A percentile compares a stretch with the other conserved stretches of the same genome.
Conservation (phyloP, 352 stramenopile species). For the Phytophthora constricta region DNA sequence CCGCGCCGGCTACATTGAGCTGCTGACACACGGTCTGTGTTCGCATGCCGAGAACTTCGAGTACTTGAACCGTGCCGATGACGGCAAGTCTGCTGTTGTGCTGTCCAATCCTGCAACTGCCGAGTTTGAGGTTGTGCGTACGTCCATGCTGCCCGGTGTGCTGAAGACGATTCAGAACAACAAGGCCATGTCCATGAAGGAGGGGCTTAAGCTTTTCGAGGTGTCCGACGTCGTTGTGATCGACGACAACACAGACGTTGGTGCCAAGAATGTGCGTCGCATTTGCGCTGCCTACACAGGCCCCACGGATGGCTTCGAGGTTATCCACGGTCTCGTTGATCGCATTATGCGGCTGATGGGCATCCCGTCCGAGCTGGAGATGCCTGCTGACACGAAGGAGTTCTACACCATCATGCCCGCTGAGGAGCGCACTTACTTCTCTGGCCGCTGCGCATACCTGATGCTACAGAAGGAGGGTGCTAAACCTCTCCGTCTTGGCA, state of each 20-base stretch:
- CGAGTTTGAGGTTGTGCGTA: constrained; percentile 99
- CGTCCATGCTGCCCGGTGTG: constrained; percentile 97
- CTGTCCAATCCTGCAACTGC: constrained; percentile 99
- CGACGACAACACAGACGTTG: constrained; percentile 93
- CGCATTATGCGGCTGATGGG: constrained; percentile 98
- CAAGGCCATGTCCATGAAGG: constrained; percentile 96
- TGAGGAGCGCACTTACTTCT: constrained; percentile 93
- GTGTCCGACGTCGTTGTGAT: constrained; percentile 98
- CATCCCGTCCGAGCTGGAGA: constrained; percentile 82
- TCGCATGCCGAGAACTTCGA: constrained; percentile 98
- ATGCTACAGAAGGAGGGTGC: constrained; percentile 87
- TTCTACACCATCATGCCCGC: constrained; percentile 81
- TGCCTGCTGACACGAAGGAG: constrained; percentile 67
- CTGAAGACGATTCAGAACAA: constrained; percentile 99
- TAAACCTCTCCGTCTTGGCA: constrained; percentile 86
- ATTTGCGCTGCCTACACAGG: constrained; percentile 97
- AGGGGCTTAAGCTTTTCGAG: constrained; percentile 99
- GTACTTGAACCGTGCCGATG: constrained; percentile 88
- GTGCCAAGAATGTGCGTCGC: constrained; percentile 95
- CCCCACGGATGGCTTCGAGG: constrained; percentile 98
- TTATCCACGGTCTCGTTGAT: constrained; percentile 99
- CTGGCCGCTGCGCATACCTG: constrained; percentile 95
- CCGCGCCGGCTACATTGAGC: constrained; percentile 97
- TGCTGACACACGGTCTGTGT: constrained; percentile 98
- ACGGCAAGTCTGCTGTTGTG: constrained; percentile 91